A percentile compares a stretch with the other conserved stretches of the same genome.
phyloP scores from a whole-genome alignment of 2,329 filamentous ascomycete genomes.

The Pseudogymnoascus sp. region DNA sequence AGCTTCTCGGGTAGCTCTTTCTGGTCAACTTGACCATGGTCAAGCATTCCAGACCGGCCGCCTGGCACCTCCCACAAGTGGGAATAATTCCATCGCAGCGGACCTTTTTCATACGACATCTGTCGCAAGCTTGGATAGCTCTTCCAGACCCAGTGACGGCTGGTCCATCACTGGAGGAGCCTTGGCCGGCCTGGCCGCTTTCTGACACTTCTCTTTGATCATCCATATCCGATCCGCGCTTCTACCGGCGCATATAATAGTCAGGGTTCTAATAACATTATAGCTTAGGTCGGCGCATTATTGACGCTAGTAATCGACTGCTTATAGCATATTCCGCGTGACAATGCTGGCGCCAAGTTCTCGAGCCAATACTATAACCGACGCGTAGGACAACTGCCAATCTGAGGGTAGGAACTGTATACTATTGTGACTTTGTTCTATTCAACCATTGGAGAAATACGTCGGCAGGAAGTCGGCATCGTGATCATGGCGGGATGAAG shows the following conservation, averaged over 20 bases:
- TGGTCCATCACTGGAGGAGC: neutral
- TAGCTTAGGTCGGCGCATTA: neutral
- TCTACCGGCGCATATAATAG: neutral
- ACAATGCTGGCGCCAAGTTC: neutral
- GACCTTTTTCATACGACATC: conserved; percentile 17
- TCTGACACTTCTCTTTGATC: neutral
- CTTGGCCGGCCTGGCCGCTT: neutral
- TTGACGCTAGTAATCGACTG: neutral
- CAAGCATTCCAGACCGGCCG: conserved; percentile 15
- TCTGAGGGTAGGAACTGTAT: neutral
- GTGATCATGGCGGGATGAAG: neutral
- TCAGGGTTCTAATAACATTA: neutral
- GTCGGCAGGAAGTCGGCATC: neutral
- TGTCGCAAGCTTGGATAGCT: conserved; percentile 16
- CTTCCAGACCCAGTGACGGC: conserved; percentile 15
- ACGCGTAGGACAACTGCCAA: neutral
- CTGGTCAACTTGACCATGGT: conserved; percentile 17
- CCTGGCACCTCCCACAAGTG: conserved; percentile 15
- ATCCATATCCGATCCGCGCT: conserved; percentile 1
- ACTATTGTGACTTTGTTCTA: neutral
- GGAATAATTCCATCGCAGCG: conserved; percentile 16
- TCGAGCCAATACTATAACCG: neutral
- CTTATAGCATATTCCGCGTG: neutral
- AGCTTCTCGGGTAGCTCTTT: conserved; percentile 17
- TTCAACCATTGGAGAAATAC: neutral